Evolutionary conservation across 129 eudicot genomes (phyloP).

Genomic region (Gnaphalium uliginosum): DNA sequence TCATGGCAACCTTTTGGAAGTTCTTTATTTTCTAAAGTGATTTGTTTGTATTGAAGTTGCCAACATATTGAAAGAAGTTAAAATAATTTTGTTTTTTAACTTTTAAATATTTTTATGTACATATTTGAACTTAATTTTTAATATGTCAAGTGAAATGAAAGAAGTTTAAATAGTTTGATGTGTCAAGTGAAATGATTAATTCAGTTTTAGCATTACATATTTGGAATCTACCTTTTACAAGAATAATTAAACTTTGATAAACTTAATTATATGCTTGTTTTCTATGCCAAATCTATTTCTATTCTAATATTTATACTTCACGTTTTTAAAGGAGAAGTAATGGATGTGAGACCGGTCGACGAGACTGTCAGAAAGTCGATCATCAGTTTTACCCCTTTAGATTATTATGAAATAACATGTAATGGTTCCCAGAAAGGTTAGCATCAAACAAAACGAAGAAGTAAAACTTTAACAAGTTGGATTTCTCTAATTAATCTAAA

Average conservation of each 20-base stretch:
- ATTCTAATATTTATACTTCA: no score
- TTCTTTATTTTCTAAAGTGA: slow-evolving; percentile 22
- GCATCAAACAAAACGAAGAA: slow-evolving; percentile 32
- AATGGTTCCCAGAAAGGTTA: not conserved
- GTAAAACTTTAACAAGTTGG: slow-evolving; percentile 15
- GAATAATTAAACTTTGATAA: not conserved
- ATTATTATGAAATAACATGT: no score
- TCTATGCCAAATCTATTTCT: no score
- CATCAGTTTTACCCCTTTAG: no score
- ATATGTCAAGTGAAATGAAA: slow-evolving; percentile 25
- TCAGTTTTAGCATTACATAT: slow-evolving; percentile 5
- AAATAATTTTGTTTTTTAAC: not conserved
- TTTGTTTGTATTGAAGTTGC: slow-evolving; percentile 30
- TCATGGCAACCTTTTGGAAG: slow-evolving; percentile 21
- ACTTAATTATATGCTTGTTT: not conserved
- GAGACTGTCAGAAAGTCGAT: no score
- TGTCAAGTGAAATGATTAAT: slow-evolving; percentile 26
- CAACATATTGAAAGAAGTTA: not conserved
- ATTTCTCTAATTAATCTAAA: slow-evolving; percentile 1
- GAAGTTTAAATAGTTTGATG: not conserved
- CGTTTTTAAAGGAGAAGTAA: no score
- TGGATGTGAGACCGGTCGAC: no score
- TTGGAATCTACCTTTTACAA: slow-evolving; percentile 20
- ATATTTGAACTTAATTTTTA: no score
- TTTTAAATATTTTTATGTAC: not conserved